A percentile compares a stretch with the other conserved stretches of the same genome.
Conservation (phyloP, 2,329 filamentous ascomycete species). For the Fragosphaeria purpurea region DNA sequence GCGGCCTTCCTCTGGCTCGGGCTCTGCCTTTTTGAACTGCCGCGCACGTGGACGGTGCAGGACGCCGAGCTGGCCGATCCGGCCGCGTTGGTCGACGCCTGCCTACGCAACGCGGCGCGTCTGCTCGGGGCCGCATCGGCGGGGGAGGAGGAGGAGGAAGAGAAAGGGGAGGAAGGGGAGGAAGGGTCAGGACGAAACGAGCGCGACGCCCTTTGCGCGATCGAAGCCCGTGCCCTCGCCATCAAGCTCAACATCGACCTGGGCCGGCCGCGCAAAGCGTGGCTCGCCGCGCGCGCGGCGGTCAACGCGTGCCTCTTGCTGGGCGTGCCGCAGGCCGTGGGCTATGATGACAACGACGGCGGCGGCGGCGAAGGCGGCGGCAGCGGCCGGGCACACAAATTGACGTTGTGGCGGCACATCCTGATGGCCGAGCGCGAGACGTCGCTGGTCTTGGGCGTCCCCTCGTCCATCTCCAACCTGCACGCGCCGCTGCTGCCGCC, state of each 20-base stretch:
- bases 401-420: constrained; percentile 29
- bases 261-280: constrained; percentile 44
- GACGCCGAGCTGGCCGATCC: constrained; percentile 26
- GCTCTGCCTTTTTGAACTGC: neutral
- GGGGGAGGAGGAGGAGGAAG: too few relatives aligned
- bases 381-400: constrained; percentile 19
- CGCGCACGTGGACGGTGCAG: constrained; percentile 18
- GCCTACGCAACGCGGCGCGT: constrained; percentile 32
- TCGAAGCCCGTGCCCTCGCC: constrained; percentile 41
- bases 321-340: constrained; percentile 26
- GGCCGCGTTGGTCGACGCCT: constrained; percentile 33
- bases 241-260: constrained; percentile 44
- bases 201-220: constrained; percentile 37
- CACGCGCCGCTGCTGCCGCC: constrained; percentile 4
- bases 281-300: constrained; percentile 40
- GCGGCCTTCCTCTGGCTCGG: neutral
- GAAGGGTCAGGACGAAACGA: constrained; percentile 21
- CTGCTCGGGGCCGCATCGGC: constrained; percentile 36
- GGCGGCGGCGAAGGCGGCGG: constrained; percentile 19
- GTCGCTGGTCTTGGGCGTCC: constrained; percentile 43
- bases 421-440: constrained; percentile 37
- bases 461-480: constrained; percentile 27
- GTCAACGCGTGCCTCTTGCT: constrained; percentile 42
- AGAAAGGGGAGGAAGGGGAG: too few relatives aligned
- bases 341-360: neutral